Base-by-base conservation (phyloP, 23 red algal species). In the Gracilariopsis chorda region DNA sequence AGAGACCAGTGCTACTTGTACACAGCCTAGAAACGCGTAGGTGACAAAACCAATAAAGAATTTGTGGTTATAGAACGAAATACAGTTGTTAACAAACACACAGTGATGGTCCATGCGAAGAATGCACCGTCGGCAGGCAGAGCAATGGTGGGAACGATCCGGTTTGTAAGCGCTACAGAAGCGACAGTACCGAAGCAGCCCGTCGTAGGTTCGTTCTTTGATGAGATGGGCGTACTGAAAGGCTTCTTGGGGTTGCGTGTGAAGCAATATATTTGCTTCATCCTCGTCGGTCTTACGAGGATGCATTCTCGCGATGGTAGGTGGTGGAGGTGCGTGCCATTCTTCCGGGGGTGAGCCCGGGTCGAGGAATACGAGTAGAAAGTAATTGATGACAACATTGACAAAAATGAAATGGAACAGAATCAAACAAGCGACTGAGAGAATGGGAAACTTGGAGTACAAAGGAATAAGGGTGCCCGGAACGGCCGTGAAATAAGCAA, bases 81-180 rank as follows among this genome's bases (percentile, higher is more conserved):
- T 79, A 59, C 92, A 95, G 57, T 95, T 96, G 74, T 88, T 90
- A 35, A 95, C 76, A 64, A 90, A 99, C 6, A 92, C 89, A 53
- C 97, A 99, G 52, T 94, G 88, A 63, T 99, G 97, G 78, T 99
- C 97, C 97, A 99, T 99, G 20, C 91, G 88, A 19, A 99, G 41
- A 25, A 99, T 93, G 47, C 97, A 99, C 33, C 89, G 84, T 53
- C 63, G 65, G 51, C 93, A 95, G 24, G 79, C 58, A 37, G 68
- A 79, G 78, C 97, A 99, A 49, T 99, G 97, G 51, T 96, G 94
- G 19, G 93, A 61, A 60, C 97, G 94, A 59, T 94, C 92, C 23
- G 97, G 97, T 80, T 98, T 98, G 77, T 92, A 94, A 14, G 58
- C 73, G 30, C 24, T 74, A 60, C 95, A 98, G 51, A 86, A 77